Evolutionary conservation across 2,329 filamentous ascomycete genomes (phyloP).

Genomic region (Colletotrichum navitas): DNA sequence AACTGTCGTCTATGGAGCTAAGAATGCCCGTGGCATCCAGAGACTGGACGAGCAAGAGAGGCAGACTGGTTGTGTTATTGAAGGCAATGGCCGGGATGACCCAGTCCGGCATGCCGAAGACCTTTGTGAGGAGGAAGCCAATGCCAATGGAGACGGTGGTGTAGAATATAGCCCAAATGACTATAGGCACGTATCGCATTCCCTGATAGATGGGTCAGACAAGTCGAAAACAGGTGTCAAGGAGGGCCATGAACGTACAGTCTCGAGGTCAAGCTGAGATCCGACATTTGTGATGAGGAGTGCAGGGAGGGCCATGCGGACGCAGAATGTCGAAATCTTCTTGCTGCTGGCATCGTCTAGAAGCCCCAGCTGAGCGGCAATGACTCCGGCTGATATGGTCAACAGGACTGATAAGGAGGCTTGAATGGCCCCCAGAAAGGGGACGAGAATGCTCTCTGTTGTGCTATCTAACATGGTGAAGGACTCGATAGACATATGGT

Average conservation of each 20-base stretch:
- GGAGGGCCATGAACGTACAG: conserved; percentile 42
- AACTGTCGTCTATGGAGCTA: conserved; percentile 58
- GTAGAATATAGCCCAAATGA: conserved; percentile 56
- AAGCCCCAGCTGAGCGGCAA: conserved; percentile 55
- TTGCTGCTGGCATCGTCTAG: conserved; percentile 53
- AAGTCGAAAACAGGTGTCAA: neutral
- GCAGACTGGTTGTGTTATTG: conserved; percentile 63
- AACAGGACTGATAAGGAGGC: conserved; percentile 62
- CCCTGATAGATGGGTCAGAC: conserved; percentile 38
- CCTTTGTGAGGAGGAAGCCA: conserved; percentile 52
- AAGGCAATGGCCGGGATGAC: conserved; percentile 60
- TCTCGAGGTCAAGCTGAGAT: conserved; percentile 53
- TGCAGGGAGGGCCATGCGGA: conserved; percentile 61
- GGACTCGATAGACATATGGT: neutral
- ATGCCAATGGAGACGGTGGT: conserved; percentile 53
- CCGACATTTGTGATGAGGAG: conserved; percentile 61
- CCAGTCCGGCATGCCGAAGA: conserved; percentile 60
- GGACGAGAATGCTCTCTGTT: conserved; percentile 48
- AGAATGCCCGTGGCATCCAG: conserved; percentile 68
- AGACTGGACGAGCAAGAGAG: conserved; percentile 58
- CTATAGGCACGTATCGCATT: conserved; percentile 53
- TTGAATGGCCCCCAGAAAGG: conserved; percentile 60
- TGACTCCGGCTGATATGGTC: conserved; percentile 58
- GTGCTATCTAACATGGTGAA: conserved; percentile 35
- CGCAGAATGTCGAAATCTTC: conserved; percentile 60